Base-by-base conservation (phyloP, 176 grass and related monocot genomes). In the Bothriochloa decipiens region DNA sequence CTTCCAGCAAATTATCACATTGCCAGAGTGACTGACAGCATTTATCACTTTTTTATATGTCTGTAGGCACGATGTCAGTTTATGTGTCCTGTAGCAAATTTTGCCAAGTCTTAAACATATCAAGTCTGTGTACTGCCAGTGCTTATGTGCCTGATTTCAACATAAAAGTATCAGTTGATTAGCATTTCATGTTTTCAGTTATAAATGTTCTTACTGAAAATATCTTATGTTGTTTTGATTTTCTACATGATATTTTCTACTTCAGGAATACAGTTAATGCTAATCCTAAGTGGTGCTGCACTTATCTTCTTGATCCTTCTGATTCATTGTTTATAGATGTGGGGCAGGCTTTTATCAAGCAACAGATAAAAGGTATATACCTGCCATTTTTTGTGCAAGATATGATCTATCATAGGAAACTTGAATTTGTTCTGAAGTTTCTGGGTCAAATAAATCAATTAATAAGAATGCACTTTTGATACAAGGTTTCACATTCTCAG, bases 231-330 rank as follows among this genome's bases (percentile, higher is more conserved):
- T n/a, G 57, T 29, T 74, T 32, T 52, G 8, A 70, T 67, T 76
- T 14, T 8, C 17, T 25, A 32, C 15, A 9, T 75, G 47, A 76
- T 42, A 57, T 87, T 64, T 89, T 83, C 18, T 92, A 49, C 82
- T 85, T 80, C 88, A 98, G 95, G 95, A 98, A 98, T 82, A 98
- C 95, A 78, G 95, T 98, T 68, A 63, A 95, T 90, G 91, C 82
- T 91, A 77, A 98, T 86, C 86, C 66, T 55, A 91, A 85, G 58
- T 98, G 88, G 88, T 98, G 95, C 82, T 98, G 95, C 77, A 98
- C 95, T 65, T 98, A 98, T 90, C 89, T 98, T 87, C 92, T 98
- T 86, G 92, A 90, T 89, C 92, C 95, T 86, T 87, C 93, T 25
- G 95, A 98, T 91, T 68, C 92, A 65, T 88, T 98, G 71, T 98